Conservation (phyloP, 805 yeast species). For the Schwanniomyces polymorphus region DNA sequence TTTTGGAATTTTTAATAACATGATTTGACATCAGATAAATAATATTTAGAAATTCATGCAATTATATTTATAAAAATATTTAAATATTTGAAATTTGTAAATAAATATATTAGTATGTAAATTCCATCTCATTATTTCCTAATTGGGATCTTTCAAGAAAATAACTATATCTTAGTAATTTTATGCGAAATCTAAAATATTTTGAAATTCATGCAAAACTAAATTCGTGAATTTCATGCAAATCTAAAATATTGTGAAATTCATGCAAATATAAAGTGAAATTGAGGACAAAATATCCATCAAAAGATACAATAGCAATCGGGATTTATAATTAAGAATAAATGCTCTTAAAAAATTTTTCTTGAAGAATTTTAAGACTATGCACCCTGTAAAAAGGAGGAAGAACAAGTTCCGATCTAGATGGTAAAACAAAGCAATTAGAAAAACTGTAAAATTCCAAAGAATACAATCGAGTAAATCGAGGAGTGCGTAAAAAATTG, state of each 20-base stretch:
- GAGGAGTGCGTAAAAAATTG: neutral
- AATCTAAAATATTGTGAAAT: neutral
- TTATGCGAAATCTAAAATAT: neutral
- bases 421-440: neutral
- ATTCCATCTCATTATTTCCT: neutral
- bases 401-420: neutral
- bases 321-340: neutral
- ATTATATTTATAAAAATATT: neutral
- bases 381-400: neutral
- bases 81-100: neutral
- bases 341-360: neutral
- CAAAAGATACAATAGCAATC: neutral
- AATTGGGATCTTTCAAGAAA: neutral
- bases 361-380: neutral
- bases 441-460: conserved; percentile 1
- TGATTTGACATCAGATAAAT: neutral
- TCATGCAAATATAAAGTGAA: neutral
- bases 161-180: neutral
- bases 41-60: too few species aligned
- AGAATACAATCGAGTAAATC: neutral
- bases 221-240: neutral
- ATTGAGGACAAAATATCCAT: neutral
- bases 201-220: neutral
- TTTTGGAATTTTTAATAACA: neutral
- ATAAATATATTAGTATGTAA: neutral